Conservation (phyloP, 768 basidiomycete genomes). For the Suillus subluteus region DNA sequence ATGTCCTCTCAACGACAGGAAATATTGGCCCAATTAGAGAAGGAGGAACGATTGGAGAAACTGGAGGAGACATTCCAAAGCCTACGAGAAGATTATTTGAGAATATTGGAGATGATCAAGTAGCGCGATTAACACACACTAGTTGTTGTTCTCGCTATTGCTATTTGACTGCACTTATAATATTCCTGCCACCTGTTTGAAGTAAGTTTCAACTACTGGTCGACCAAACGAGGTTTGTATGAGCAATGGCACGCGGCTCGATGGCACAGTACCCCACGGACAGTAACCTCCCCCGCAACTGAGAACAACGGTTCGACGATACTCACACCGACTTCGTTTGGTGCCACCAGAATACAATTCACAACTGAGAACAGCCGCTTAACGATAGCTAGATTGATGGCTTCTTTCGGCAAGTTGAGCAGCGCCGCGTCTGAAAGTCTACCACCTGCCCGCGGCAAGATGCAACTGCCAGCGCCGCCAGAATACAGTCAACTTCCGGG, state of each 20-base stretch:
- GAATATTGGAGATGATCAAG: conserved; percentile 65
- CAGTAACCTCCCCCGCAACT: background rate
- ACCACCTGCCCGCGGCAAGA: background rate
- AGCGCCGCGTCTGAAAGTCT: background rate
- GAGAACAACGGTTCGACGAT: background rate
- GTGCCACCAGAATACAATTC: background rate
- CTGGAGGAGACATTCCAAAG: conserved; percentile 91
- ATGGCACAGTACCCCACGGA: background rate
- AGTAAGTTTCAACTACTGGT: background rate
- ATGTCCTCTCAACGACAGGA: conserved; percentile 53
- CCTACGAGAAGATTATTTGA: conserved; percentile 82
- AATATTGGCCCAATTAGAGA: conserved; percentile 84
- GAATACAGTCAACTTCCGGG: too few relatives aligned
- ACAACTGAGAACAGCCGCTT: background rate
- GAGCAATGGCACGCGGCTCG: background rate
- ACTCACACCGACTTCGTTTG: background rate
- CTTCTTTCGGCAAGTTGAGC: background rate
- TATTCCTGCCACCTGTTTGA: background rate
- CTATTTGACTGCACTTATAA: background rate
- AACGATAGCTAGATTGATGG: background rate
- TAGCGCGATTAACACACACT: background rate
- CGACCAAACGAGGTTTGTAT: background rate
- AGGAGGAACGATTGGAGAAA: conserved; percentile 84
- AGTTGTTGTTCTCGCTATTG: background rate
- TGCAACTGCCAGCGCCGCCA: too few relatives aligned